Conservation (phyloP, 2,329 filamentous ascomycete species). For the Aureobasidium sp. region DNA sequence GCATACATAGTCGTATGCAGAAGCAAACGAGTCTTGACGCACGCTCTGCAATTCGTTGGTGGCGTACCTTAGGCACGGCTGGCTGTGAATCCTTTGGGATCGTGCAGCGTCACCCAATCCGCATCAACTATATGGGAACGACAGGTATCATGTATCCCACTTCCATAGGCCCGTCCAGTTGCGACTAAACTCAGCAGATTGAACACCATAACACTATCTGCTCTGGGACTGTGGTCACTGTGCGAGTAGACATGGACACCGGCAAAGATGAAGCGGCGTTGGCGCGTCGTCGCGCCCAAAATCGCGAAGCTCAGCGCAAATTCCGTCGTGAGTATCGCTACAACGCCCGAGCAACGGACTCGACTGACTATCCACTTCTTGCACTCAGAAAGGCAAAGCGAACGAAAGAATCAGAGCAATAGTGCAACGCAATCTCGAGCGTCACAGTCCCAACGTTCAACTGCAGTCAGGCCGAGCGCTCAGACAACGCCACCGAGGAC, state of each 20-base stretch:
- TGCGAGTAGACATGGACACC: not conserved
- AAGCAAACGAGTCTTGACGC: too few relatives aligned
- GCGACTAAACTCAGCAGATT: too few relatives aligned
- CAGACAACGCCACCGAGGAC: not conserved
- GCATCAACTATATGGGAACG: not conserved
- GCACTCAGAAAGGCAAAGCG: not conserved
- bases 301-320: not conserved
- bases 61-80: not conserved
- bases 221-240: not conserved
- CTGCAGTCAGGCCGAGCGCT: not conserved
- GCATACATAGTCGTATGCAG: too few relatives aligned
- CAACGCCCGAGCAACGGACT: not conserved
- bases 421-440: not conserved
- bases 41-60: not conserved
- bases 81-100: not conserved
- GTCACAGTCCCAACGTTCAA: not conserved
- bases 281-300: not conserved
- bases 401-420: not conserved
- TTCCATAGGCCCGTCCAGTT: not conserved
- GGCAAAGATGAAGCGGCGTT: not conserved
- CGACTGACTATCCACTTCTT: not conserved
- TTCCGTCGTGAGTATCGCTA: not conserved
- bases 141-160: not conserved
- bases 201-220: too few relatives aligned
- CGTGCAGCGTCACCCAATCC: not conserved